Conservation (phyloP, 108 stramenopile genomes). For the Cyclostephanos invisitatus region DNA sequence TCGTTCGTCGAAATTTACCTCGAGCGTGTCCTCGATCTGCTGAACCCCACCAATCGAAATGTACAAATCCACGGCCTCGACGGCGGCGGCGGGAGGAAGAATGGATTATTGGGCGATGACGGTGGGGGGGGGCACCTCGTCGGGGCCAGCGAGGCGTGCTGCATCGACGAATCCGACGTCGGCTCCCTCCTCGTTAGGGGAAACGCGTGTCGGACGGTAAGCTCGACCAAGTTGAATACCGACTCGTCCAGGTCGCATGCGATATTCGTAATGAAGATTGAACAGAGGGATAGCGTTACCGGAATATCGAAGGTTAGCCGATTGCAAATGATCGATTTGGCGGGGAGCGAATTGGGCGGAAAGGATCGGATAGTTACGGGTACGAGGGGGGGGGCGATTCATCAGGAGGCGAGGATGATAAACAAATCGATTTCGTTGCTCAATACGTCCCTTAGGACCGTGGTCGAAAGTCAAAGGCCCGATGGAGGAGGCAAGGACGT, state of each 20-base stretch:
- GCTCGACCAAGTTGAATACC: conserved; percentile 75
- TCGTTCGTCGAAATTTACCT: conserved; percentile 96
- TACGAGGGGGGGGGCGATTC: conserved; percentile 48
- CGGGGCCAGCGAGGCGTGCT: conserved; percentile 70
- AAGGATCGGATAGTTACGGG: conserved; percentile 11
- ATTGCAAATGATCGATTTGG: conserved; percentile 85
- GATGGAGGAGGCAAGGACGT: conserved; percentile 46
- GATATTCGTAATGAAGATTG: conserved; percentile 72
- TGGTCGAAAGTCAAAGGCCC: conserved; percentile 60
- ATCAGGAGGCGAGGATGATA: conserved; percentile 78
- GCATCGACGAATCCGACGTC: conserved; percentile 69
- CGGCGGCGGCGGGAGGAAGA: conserved; percentile 4
- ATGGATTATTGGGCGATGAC: neutral
- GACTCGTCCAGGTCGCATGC: conserved; percentile 89
- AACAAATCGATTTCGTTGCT: conserved; percentile 79
- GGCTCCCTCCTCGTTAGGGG: conserved; percentile 73
- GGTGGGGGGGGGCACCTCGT: conserved; percentile 43
- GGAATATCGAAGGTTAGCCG: conserved; percentile 52
- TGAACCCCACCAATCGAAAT: conserved; percentile 59
- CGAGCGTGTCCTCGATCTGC: conserved; percentile 89
- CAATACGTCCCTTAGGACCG: conserved; percentile 66
- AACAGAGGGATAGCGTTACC: conserved; percentile 56
- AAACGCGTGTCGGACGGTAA: conserved; percentile 73
- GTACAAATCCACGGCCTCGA: conserved; percentile 16
- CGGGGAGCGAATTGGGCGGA: conserved; percentile 79